Base-by-base conservation (phyloP, 2,329 filamentous ascomycete genomes). In the Chaetomiaceae sp. region DNA sequence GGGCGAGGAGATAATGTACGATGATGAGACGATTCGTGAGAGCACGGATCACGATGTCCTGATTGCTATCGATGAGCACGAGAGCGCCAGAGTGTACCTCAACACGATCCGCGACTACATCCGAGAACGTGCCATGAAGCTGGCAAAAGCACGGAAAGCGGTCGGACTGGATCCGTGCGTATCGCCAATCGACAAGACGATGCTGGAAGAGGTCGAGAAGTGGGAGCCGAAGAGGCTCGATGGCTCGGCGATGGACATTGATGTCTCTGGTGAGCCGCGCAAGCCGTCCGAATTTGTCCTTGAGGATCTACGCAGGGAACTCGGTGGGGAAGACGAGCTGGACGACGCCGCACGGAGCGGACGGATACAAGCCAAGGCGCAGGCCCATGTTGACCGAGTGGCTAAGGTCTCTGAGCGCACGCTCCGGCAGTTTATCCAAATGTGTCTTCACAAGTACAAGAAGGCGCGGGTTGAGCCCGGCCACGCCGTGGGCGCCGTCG, bases 401-500 rank as follows among this genome's bases (percentile, higher is more conserved):
- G 87, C 87, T 53, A 96, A 96, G 69, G 80, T 97, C 20, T 95
- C 94, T 0, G 72, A 81, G 37, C 78, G 74, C 1, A 92, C 90
- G 0, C 75, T 97, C 14, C 74, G 78, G 38, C 75, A 80, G 1
- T 99, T 97, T 69, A 84, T 99, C 62, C 75, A 78, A 25, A 76
- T 92, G 33, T 97, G 92, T 66, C 74, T 97, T 45, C 82, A 84
- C 62, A 97, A 97, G 69, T 96, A 96, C 70, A 86, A 90, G 61
- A 89, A 86, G 68, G 92, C 92, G 1, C 89, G 90, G 60, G 89
- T 95, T 18, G 91, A 99, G 67, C 91, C 94, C 11, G 94, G 94
- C 2, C 92, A 97, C 66, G 91, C 94, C 5, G 94, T 99, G 0
- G 94, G 94, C 58, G 94, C 94, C 14, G 90, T 97, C 33, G 94